Evolutionary conservation across 2,329 filamentous ascomycete genomes (phyloP).

Genomic region (Beauveria varroae): DNA sequence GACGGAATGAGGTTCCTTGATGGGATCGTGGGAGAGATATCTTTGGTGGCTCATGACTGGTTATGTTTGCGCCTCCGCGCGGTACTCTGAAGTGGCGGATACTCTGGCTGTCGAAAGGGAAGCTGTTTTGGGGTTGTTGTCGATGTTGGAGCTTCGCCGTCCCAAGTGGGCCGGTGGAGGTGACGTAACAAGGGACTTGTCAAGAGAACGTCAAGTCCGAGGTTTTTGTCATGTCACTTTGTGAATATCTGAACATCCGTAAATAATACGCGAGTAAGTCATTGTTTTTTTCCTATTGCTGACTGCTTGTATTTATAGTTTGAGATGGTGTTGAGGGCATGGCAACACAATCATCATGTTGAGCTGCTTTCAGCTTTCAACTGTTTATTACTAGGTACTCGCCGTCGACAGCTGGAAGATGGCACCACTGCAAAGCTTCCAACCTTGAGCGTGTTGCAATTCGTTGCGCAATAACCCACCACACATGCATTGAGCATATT

Average conservation of each 20-base stretch:
- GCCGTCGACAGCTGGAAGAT: background rate
- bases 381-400: background rate
- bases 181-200: background rate
- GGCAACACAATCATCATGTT: no score
- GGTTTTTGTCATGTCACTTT: no score
- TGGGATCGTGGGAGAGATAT: slow-evolving; percentile 47
- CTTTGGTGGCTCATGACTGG: slow-evolving; percentile 49
- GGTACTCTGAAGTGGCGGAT: background rate
- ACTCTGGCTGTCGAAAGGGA: background rate
- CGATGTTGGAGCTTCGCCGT: background rate
- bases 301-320: no score
- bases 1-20: slow-evolving; percentile 71
- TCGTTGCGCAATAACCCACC: background rate
- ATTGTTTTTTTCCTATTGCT: no score
- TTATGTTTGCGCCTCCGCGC: background rate
- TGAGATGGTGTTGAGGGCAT: no score
- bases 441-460: no score
- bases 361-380: background rate
- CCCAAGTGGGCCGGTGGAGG: background rate
- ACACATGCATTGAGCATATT: no score
- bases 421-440: background rate
- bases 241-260: no score
- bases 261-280: no score
- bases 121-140: no score
- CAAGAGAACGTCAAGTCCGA: background rate